Base-by-base conservation (phyloP, 768 basidiomycete species). In the Tulasnella sp. region DNA sequence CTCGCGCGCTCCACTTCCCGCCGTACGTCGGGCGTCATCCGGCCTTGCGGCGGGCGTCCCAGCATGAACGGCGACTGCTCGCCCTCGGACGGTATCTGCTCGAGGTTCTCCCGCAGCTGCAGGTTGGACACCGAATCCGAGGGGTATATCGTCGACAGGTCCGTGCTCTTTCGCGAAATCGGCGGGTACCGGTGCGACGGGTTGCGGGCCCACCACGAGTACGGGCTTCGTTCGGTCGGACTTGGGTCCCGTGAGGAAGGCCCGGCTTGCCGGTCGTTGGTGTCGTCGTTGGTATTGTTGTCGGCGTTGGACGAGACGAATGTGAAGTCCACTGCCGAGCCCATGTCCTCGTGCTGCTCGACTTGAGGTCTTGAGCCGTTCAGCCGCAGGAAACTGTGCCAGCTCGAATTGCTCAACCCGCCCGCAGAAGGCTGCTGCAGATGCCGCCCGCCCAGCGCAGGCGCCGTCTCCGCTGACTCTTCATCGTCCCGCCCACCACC, bases 81-180 rank as follows among this genome's bases (percentile, higher is more conserved):
- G 7, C 11, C 20, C 16, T 70, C 70, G 29, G 32, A 26, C 70
- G 70, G 32, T 18, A 23, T 20, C 20, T 70, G 20, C 2, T 70
- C 70, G 35, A 70, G 35, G 70, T 35, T 70, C 70, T 70, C 35
- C 6, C 70, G 70, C 18, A 70, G 29, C 32, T 70, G 70, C 5
- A 70, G 37, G 57, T 26, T 71, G 26, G 76, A 72, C 11, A 77
- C 11, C 10, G 76, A 69, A 18, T 77, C 76, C 13, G 76, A 77
- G 3, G 37, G 67, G 40, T 77, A 77, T 0, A 77, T 39, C 3
- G 76, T 74, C 13, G 39, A 32, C 37, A 35, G 16, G 7, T 44
- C 44, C 23, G 40, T 74, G 35, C 70, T 35, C 23, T 26, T n/a
- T 35, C 70, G 32, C 29, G 40, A 10, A 35, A 42, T 70, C 32